Percentiles rank a stretch among this genome's conserved stretches.
Evolutionary conservation across 352 stramenopile genomes (phyloP).

Genomic region (Phytophthora citrophthora): DNA sequence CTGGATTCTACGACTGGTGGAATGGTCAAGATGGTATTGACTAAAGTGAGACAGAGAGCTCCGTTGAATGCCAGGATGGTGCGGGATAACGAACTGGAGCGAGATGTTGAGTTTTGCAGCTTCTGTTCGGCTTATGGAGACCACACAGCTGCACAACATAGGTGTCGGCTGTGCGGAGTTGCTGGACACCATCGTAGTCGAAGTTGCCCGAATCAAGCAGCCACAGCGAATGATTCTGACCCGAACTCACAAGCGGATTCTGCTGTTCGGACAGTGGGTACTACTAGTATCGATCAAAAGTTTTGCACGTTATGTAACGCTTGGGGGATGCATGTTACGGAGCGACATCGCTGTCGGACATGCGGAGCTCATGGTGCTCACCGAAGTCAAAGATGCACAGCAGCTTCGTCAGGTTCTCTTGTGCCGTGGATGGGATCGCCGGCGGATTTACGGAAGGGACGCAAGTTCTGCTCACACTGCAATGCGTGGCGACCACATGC

Average conservation of each 20-base stretch:
- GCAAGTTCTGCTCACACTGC: conserved; percentile 71
- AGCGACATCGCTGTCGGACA: conserved; percentile 64
- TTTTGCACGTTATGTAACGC: conserved; percentile 70
- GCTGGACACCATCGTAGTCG: conserved; percentile 69
- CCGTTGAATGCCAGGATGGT: conserved; percentile 44
- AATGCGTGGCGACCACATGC: conserved; percentile 51
- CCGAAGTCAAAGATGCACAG: conserved; percentile 57
- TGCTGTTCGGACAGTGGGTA: conserved; percentile 10
- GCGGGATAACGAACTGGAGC: conserved; percentile 36
- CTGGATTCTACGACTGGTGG: conserved; percentile 78
- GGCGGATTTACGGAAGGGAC: conserved; percentile 40
- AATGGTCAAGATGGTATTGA: conserved; percentile 78
- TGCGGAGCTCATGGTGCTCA: conserved; percentile 62
- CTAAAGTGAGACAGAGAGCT: conserved; percentile 62
- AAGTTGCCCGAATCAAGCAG: conserved; percentile 45
- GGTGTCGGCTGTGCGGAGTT: conserved; percentile 66
- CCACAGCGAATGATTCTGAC: background rate
- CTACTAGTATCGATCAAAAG: conserved; percentile 28
- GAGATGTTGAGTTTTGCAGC: conserved; percentile 66
- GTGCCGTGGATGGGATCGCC: conserved; percentile 59
- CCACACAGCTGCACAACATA: conserved; percentile 67
- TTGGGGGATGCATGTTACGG: conserved; percentile 61
- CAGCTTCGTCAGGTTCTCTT: conserved; percentile 25
- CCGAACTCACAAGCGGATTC: background rate
- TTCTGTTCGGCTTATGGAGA: conserved; percentile 77